These are phyloP conservation scores for Rhododendron williamsianum DNA, from an alignment of 148 eudicot species.

Conservation along the genomic window DNA sequence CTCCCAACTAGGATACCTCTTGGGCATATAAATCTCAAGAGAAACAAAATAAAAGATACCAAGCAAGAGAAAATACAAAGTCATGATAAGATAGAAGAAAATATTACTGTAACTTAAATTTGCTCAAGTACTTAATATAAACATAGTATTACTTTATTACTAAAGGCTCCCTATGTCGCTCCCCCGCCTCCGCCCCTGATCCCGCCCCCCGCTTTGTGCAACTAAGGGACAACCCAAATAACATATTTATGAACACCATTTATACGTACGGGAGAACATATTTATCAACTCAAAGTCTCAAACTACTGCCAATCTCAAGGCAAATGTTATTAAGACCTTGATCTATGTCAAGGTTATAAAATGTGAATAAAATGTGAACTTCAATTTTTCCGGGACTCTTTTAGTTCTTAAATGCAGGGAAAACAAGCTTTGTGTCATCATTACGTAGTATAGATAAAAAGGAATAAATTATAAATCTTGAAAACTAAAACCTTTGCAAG, in stretches of 20 bases:
- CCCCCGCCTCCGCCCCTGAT: too few relatives aligned
- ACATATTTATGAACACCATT: not conserved
- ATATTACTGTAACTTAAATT: too few relatives aligned
- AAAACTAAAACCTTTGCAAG: slow-evolving; percentile 61
- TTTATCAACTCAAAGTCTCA: not conserved
- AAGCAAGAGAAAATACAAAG: too few relatives aligned
- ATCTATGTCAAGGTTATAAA: not conserved
- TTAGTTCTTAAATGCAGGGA: not conserved
- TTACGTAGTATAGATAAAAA: not conserved
- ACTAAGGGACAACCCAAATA: not conserved
- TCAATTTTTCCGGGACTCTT: not conserved
- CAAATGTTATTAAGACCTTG: not conserved
- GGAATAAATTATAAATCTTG: not conserved
- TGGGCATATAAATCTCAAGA: too few relatives aligned
- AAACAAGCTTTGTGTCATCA: not conserved
- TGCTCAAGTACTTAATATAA: too few relatives aligned
- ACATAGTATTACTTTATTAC: too few relatives aligned
- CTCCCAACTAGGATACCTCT: too few relatives aligned
- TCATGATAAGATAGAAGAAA: too few relatives aligned
- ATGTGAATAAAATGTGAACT: not conserved
- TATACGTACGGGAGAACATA: not conserved
- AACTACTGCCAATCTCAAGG: not conserved
- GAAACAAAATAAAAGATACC: too few relatives aligned
- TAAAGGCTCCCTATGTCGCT: too few relatives aligned
- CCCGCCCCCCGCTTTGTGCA: not conserved